Base-by-base conservation (phyloP, 2,329 filamentous ascomycete genomes). In the Diplocarpon rosae region DNA sequence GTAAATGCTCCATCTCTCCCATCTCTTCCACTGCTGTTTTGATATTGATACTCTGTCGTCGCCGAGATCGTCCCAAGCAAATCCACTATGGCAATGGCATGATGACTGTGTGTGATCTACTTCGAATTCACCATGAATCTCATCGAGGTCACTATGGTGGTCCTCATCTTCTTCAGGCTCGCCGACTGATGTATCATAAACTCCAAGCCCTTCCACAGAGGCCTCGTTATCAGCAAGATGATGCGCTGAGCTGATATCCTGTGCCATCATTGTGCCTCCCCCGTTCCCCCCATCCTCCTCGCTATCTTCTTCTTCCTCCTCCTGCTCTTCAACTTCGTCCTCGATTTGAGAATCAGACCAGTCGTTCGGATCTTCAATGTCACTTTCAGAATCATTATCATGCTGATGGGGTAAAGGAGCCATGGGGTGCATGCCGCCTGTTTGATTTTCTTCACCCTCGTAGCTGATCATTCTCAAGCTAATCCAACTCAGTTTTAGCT, bases 391-490 rank as follows among this genome's bases (percentile, higher is more conserved):
- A 71, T 69, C 8, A 30, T 46, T 32, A 31, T 29, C 33, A 65
- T 67, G 2, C 12, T n/a, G 38, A 9, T 41, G 39, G 6, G 29
- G 7, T 11, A 29, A 37, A 12, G 20, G 27, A 14, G 24, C 29
- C n/a, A 14, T 11, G 24, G 43, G 24, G 51, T 73, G 71, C 20
- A 68, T 66, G 2, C 69, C 70, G 2, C 12, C 39, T 29, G 39
- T 24, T 14, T 43, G 30, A 27, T 33, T 29, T 13, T n/a, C 10
- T 31, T 45, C 36, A 24, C 42, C 45, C 28, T 69, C 70, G 54
- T 83, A 83, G 31, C 76, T 73, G 38, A 81, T 76, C 5, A 75
- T 65, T 30, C 74, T 66, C n/a, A 84, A 62, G 52, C 76, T 76
- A 27, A 83, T 69, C 69, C 76, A 80, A 37, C 80, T 72, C 13